Conservation (phyloP, 257 asterid genomes). For the Catharanthus roseus region DNA sequence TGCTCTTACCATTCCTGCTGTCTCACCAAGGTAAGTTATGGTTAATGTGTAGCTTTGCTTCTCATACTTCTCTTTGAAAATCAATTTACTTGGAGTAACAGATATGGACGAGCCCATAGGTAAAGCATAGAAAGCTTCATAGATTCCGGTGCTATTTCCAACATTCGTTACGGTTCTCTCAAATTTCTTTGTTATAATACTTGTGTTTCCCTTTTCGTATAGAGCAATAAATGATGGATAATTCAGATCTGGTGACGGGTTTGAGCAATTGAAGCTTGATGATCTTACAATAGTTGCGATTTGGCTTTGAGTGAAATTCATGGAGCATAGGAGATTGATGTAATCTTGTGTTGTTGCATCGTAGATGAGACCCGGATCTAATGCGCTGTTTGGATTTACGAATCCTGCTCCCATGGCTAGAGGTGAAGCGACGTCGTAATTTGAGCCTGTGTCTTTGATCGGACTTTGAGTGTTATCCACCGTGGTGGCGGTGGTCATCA, state of each 20-base stretch:
- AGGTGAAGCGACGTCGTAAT: constrained; percentile 27
- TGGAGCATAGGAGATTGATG: constrained; percentile 31
- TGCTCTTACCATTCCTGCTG: constrained; percentile 21
- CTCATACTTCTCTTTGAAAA: constrained; percentile 34
- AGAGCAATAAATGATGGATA: constrained; percentile 39
- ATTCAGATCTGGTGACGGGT: constrained; percentile 29
- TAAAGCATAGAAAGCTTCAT: constrained; percentile 20
- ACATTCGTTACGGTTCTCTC: constrained; percentile 36
- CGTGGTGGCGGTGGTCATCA: constrained; percentile 38
- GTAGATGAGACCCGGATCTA: constrained; percentile 43
- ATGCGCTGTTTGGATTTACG: constrained; percentile 39
- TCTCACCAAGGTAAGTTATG: constrained; percentile 19
- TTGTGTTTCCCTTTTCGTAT: constrained; percentile 11
- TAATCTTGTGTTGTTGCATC: constrained; percentile 33
- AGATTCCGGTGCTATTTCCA: constrained; percentile 26
- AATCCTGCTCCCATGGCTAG: constrained; percentile 42
- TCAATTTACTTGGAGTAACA: constrained; percentile 28
- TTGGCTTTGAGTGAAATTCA: constrained; percentile 33
- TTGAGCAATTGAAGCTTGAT: constrained; percentile 22
- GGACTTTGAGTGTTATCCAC: constrained; percentile 23
- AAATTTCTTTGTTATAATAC: constrained; percentile 10
- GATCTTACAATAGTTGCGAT: constrained; percentile 25
- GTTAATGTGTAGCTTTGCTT: constrained; percentile 31
- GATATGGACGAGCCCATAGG: constrained; percentile 29
- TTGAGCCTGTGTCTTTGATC: constrained; percentile 16